Evolutionary conservation across 352 stramenopile species (phyloP).

Genomic region (Phytopythium mirpurense): DNA sequence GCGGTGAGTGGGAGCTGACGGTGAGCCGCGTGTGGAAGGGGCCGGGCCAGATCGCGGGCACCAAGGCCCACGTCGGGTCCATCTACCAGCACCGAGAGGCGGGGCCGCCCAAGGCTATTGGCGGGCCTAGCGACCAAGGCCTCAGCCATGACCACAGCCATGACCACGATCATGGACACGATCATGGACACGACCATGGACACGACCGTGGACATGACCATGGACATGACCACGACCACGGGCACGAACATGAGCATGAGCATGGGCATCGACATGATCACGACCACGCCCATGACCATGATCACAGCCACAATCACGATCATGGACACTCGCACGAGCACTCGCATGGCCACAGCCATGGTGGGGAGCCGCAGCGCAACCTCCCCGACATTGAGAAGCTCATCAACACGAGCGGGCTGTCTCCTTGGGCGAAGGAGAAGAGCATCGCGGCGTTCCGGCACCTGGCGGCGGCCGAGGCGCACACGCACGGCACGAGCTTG

Average conservation of each 20-base stretch:
- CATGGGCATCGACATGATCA: slow-evolving; percentile 15
- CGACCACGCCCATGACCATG: slow-evolving; percentile 5
- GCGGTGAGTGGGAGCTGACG: slow-evolving; percentile 85
- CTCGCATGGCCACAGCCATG: slow-evolving; percentile 24
- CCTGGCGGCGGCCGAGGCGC: slow-evolving; percentile 91
- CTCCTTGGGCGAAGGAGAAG: slow-evolving; percentile 81
- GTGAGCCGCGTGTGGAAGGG: slow-evolving; percentile 75
- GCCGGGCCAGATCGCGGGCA: slow-evolving; percentile 85
- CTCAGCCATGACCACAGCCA: slow-evolving; percentile 17
- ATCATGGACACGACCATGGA: slow-evolving; percentile 9
- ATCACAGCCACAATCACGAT: slow-evolving; percentile 14
- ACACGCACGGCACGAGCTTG: slow-evolving; percentile 90
- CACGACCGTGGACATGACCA: slow-evolving; percentile 5
- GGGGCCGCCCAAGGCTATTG: slow-evolving; percentile 18
- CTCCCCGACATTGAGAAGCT: slow-evolving; percentile 87
- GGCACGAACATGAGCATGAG: slow-evolving; percentile 10
- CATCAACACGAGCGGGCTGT: slow-evolving; percentile 79
- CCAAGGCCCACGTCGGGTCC: slow-evolving; percentile 85
- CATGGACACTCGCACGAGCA: slow-evolving; percentile 10
- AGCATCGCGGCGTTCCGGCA: slow-evolving; percentile 90
- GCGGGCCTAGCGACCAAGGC: slow-evolving; percentile 6
- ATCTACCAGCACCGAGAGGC: slow-evolving; percentile 76
- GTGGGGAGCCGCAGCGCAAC: slow-evolving; percentile 85
- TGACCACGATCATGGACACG: slow-evolving; percentile 18
- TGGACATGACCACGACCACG: slow-evolving; percentile 11